These are phyloP conservation scores for Pseudozyma flocculosa DNA, from an alignment of 1,284 basidiomycete species.

Conservation along the genomic window DNA sequence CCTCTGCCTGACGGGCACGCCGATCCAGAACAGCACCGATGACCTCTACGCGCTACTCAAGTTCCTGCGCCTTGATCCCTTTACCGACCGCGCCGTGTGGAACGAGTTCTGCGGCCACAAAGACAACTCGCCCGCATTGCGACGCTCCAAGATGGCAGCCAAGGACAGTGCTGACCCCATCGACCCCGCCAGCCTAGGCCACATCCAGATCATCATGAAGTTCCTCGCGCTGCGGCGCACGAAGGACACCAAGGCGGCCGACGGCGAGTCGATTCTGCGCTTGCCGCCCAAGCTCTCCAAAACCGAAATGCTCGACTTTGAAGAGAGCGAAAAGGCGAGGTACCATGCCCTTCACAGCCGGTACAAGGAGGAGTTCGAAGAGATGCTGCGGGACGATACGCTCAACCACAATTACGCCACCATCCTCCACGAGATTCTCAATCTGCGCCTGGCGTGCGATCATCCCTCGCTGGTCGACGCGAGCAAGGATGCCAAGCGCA, in stretches of 20 bases:
- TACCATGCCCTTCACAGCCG: constrained; percentile 85
- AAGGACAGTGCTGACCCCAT: constrained; percentile 27
- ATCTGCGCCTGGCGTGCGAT: constrained; percentile 91
- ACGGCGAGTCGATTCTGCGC: constrained; percentile 80
- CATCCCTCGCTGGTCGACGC: constrained; percentile 84
- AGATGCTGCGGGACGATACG: constrained; percentile 82
- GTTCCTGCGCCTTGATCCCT: constrained; percentile 86
- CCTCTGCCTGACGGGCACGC: constrained; percentile 91
- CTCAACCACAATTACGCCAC: constrained; percentile 94
- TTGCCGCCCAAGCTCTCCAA: constrained; percentile 81
- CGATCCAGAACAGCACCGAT: constrained; percentile 97
- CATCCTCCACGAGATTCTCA: constrained; percentile 77
- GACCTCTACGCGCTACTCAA: constrained; percentile 96
- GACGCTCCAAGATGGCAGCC: background rate
- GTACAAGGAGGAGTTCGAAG: constrained; percentile 85
- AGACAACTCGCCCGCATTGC: constrained; percentile 6
- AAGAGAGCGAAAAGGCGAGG: constrained; percentile 75
- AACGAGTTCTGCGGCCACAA: constrained; percentile 81
- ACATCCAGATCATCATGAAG: constrained; percentile 96
- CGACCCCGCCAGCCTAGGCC: constrained; percentile 84
- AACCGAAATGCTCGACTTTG: constrained; percentile 80
- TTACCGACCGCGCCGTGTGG: constrained; percentile 91
- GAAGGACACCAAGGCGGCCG: constrained; percentile 79
- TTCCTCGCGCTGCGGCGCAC: constrained; percentile 93
- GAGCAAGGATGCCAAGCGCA: constrained; percentile 59